Conservation (phyloP, 164 flowering plant species). For the Nymphaea thermarum region DNA sequence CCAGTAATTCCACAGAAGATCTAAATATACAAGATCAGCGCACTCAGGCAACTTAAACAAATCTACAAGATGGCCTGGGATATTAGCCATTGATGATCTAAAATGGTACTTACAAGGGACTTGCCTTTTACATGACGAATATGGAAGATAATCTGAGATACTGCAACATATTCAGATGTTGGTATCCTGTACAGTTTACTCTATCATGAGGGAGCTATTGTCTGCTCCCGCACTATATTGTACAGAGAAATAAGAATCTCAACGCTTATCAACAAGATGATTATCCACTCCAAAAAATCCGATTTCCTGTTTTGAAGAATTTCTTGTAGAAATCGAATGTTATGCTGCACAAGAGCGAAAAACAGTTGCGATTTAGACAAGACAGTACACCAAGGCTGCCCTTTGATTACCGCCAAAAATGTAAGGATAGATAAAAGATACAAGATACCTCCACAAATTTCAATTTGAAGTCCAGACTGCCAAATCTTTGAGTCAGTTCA, state of each 20-base stretch:
- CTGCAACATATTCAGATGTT: background rate
- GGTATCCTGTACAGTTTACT: background rate
- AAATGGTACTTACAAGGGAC: background rate
- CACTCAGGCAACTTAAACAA: background rate
- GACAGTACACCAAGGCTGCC: background rate
- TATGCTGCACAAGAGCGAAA: conserved; percentile 49
- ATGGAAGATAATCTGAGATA: background rate
- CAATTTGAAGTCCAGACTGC: conserved; percentile 86
- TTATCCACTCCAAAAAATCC: conserved; percentile 83
- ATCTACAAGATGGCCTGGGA: background rate
- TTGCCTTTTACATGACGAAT: background rate
- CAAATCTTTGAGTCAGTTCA: conserved; percentile 88
- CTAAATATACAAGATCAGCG: background rate
- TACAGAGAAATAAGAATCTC: conserved; percentile 75
- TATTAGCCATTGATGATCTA: background rate
- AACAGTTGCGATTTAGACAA: conserved; percentile 4
- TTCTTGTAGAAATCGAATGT: conserved; percentile 84
- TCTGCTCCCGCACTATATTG: conserved; percentile 47
- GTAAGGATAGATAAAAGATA: background rate
- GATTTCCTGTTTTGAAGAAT: conserved; percentile 91
- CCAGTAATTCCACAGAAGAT: no score
- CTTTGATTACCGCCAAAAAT: background rate
- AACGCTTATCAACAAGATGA: conserved; percentile 66
- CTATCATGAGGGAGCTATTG: conserved; percentile 22
- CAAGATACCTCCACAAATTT: conserved; percentile 85